Base-by-base conservation (phyloP, 495 filamentous ascomycete genomes). In the Hypoxylon fragiforme region DNA sequence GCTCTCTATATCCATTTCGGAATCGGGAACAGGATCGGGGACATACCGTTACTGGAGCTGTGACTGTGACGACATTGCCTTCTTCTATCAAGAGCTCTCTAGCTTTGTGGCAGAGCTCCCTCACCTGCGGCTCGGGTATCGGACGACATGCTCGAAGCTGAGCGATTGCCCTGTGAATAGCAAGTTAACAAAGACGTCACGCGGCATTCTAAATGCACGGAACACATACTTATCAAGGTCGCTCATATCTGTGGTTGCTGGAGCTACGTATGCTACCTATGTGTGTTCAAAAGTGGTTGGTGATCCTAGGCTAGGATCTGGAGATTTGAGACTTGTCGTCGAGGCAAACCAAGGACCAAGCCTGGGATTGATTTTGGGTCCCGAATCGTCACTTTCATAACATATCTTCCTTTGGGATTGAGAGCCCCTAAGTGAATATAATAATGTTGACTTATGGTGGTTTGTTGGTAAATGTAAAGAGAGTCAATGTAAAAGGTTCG, bases 21-120 rank as follows among this genome's bases (percentile, higher is more conserved):
- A 6, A 21, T 9, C n/a, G 15, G 7, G 37, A n/a, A n/a, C n/a
- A n/a, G n/a, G n/a, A n/a, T n/a, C n/a, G n/a, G n/a, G 24, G 9
- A 9, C 65, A 18, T 78, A 87, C 84, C 68, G 94, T 98, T 60
- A 98, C 94, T 18, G 94, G 94, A 47, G 94, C 94, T 65, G 92
- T 87, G 57, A 98, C 92, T 26, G 89, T 88, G 45, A 97, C 94
- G 39, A 98, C 94, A 71, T 98, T 98, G 51, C 90, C 92, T 75
- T 98, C 94, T 74, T 98, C 94, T 54, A 98, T 95, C 40, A 98
- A 77, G 30, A 98, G 83, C 75, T 98, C 94, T 47, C 94, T 84
- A 39, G 94, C 94, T 73, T 97, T 97, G 79, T 97, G 91, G 74
- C 95, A 97, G 65, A 98, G 81, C 70, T 97, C 91, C 62, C 94